Evolutionary conservation across 768 basidiomycete species (phyloP).

Genomic region (Boletus rubescentipes): DNA sequence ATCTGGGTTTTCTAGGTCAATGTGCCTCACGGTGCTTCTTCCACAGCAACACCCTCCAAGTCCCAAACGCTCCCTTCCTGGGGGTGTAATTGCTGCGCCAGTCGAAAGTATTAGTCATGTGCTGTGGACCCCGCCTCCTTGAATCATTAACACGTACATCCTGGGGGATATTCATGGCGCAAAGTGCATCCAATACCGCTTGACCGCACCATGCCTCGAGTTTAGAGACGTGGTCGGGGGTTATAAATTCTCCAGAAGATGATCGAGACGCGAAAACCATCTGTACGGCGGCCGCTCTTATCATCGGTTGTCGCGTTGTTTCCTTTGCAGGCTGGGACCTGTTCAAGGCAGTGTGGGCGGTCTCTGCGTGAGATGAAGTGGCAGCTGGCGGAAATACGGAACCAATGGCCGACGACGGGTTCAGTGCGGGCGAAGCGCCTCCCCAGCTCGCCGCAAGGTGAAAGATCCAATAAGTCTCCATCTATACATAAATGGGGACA

Average conservation of each 20-base stretch:
- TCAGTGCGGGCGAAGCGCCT: conserved; percentile 23
- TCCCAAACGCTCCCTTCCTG: conserved; percentile 61
- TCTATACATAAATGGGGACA: conserved; percentile 42
- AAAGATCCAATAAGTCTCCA: conserved; percentile 83
- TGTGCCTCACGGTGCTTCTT: conserved; percentile 10
- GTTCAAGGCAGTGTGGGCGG: conserved; percentile 2
- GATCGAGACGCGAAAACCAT: conserved; percentile 80
- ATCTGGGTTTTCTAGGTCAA: background rate
- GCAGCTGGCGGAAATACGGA: conserved; percentile 37
- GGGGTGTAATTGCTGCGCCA: conserved; percentile 49
- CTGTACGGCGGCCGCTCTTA: conserved; percentile 76
- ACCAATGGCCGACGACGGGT: conserved; percentile 45
- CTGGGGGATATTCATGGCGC: conserved; percentile 43
- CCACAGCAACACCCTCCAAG: background rate
- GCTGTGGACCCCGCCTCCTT: background rate
- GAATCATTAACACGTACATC: conserved; percentile 40
- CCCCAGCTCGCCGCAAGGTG: conserved; percentile 77
- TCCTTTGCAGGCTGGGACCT: background rate
- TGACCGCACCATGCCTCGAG: conserved; percentile 62
- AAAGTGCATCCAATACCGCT: conserved; percentile 60
- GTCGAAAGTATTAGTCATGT: conserved; percentile 10
- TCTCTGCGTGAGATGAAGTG: conserved; percentile 5
- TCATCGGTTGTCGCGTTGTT: conserved; percentile 32
- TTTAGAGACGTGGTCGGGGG: conserved; percentile 57
- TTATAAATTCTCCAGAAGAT: conserved; percentile 70